Evolutionary conservation across 1,284 basidiomycete species (phyloP).

Genomic region (Apiotrichum brassicae): DNA sequence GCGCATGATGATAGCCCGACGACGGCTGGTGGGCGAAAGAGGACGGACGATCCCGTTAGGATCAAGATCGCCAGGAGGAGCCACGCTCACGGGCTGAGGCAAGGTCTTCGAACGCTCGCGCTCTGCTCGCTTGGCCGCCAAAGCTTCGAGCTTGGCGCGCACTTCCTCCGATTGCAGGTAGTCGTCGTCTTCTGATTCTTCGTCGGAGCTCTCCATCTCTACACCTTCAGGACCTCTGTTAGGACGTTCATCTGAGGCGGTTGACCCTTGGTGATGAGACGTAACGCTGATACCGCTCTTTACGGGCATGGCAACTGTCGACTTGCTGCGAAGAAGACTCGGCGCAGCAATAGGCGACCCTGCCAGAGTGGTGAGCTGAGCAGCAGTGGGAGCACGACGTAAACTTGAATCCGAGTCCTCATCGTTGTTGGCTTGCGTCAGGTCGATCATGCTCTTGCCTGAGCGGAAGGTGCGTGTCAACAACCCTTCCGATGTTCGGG

Average conservation of each 20-base stretch:
- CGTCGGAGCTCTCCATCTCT: constrained; percentile 33
- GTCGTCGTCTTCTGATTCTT: constrained; percentile 30
- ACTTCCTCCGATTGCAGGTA: constrained; percentile 36
- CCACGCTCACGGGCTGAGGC: constrained; percentile 2
- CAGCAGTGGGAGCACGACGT: constrained; percentile 32
- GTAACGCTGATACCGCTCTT: constrained; percentile 40
- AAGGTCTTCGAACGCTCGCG: constrained; percentile 2
- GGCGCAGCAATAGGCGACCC: constrained; percentile 25
- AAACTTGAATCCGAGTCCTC: constrained; percentile 9
- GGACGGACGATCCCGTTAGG: constrained; percentile 30
- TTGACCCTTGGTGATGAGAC: constrained; percentile 10
- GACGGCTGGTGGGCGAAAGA: constrained; percentile 33
- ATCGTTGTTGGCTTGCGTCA: constrained; percentile 12
- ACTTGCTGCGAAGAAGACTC: constrained; percentile 34
- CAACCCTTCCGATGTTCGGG: constrained; percentile 21
- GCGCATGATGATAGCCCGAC: constrained; percentile 40
- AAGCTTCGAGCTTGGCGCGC: constrained; percentile 30
- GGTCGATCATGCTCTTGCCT: constrained; percentile 42
- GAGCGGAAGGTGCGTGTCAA: constrained; percentile 34
- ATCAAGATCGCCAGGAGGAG: constrained; percentile 14
- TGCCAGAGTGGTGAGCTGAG: constrained; percentile 22
- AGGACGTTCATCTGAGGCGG: constrained; percentile 6
- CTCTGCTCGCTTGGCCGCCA: constrained; percentile 29
- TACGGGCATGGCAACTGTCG: constrained; percentile 40
- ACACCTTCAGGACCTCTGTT: constrained; percentile 14